Evolutionary conservation across 1,284 basidiomycete genomes (phyloP).

Genomic region (Spongispora temasekensis): DNA sequence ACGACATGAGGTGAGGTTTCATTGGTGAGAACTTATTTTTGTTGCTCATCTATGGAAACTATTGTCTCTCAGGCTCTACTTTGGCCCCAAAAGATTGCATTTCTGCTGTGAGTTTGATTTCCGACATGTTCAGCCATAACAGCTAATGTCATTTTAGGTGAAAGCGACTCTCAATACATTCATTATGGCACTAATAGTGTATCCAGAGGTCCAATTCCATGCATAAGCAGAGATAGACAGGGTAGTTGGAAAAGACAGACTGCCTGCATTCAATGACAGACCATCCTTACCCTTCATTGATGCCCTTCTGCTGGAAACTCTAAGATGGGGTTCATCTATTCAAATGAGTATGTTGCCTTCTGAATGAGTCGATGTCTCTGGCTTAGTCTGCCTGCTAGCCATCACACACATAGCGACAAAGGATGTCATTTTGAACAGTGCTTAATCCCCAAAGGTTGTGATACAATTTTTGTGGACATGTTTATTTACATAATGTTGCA

Average conservation of each 20-base stretch:
- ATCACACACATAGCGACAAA: constrained; percentile 22
- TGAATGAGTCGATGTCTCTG: background rate
- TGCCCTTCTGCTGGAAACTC: constrained; percentile 25
- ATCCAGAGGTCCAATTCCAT: constrained; percentile 25
- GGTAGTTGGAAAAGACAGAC: constrained; percentile 22
- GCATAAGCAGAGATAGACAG: constrained; percentile 27
- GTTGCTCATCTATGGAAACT: background rate
- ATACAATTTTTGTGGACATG: too few species aligned
- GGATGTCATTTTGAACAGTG: constrained; percentile 29
- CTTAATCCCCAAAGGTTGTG: constrained; percentile 30
- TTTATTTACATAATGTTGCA: background rate
- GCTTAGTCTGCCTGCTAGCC: constrained; percentile 10
- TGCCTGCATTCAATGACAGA: constrained; percentile 25
- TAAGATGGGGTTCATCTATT: constrained; percentile 26
- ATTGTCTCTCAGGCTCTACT: background rate
- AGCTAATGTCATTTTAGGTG: constrained; percentile 19
- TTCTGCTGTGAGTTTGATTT: constrained; percentile 20
- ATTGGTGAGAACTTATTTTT: constrained; percentile 14
- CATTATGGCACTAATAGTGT: constrained; percentile 23
- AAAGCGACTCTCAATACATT: constrained; percentile 22
- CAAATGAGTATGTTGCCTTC: constrained; percentile 24
- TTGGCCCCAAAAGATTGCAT: constrained; percentile 19
- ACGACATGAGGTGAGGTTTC: constrained; percentile 20
- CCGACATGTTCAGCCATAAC: background rate
- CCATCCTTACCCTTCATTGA: constrained; percentile 29